Conservation (phyloP, 371 early-diverging fungal genomes). For the Batkoa obscura region DNA sequence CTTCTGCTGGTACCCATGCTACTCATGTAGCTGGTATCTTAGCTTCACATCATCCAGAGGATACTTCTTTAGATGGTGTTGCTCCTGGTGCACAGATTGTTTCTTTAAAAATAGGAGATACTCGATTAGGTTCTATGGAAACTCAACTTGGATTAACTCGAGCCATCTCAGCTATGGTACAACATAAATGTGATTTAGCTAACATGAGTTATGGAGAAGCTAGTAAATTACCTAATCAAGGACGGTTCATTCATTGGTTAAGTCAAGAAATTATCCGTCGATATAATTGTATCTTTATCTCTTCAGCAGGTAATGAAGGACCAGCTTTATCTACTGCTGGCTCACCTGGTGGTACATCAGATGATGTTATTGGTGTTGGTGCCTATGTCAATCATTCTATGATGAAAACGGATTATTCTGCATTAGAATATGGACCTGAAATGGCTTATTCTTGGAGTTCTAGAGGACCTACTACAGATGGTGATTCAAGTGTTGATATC, state of each 20-base stretch:
- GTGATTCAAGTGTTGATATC: constrained; percentile 60
- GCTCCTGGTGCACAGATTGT: constrained; percentile 17
- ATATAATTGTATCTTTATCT: constrained; percentile 65
- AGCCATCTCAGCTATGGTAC: constrained; percentile 55
- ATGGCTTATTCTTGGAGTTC: constrained; percentile 78
- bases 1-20: constrained; percentile 65
- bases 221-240: constrained; percentile 39
- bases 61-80: constrained; percentile 66
- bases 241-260: constrained; percentile 61
- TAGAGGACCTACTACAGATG: constrained; percentile 75
- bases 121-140: constrained; percentile 65
- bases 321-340: constrained; percentile 74
- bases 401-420: constrained; percentile 73
- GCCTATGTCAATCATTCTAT: constrained; percentile 74
- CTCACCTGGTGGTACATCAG: constrained; percentile 66
- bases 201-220: constrained; percentile 93
- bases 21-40: constrained; percentile 87
- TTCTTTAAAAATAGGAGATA: constrained; percentile 85
- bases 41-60: constrained; percentile 67
- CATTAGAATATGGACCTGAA: constrained; percentile 53
- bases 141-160: constrained; percentile 72
- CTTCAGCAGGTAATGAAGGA: constrained; percentile 84
- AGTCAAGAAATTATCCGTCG: constrained; percentile 65
- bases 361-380: constrained; percentile 72
- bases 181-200: constrained; percentile 65